A percentile compares a stretch with the other conserved stretches of the same genome.
Conservation (phyloP, 306 rosid species). For the Benincasa hispida region DNA sequence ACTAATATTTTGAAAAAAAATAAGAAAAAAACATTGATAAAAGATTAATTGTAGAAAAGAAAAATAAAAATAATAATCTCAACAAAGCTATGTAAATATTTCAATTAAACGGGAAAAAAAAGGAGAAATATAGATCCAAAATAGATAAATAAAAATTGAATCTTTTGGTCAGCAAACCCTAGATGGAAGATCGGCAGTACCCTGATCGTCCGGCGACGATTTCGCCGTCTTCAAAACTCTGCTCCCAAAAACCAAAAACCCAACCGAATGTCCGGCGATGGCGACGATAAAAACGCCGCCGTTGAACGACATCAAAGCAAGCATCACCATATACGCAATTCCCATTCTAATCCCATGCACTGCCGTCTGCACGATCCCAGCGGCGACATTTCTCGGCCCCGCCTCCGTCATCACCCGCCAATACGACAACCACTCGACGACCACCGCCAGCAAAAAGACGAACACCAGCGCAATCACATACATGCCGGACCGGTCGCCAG, state of each 20-base stretch:
- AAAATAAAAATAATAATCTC: no score
- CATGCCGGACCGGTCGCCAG: constrained; percentile 6
- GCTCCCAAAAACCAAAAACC: constrained; percentile 48
- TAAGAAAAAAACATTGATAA: no score
- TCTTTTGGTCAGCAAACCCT: background rate
- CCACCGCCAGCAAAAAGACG: constrained; percentile 9
- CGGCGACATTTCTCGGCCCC: background rate
- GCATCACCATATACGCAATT: constrained; percentile 48
- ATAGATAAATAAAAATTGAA: no score
- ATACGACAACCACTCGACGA: constrained; percentile 12
- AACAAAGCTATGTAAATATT: no score
- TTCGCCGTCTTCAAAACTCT: constrained; percentile 15
- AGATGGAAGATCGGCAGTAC: background rate
- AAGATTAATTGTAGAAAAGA: no score
- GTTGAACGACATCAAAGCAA: constrained; percentile 81
- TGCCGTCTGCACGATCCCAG: constrained; percentile 11
- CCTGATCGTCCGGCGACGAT: background rate
- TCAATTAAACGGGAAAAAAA: no score
- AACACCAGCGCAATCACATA: constrained; percentile 7
- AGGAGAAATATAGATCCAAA: no score
- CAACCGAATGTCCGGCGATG: constrained; percentile 52
- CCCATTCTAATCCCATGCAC: constrained; percentile 7
- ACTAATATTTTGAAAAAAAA: no score
- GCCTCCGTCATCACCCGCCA: background rate
- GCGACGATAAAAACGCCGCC: constrained; percentile 73